Evolutionary conservation across 495 filamentous ascomycete genomes (phyloP), one percentile per base, ranked within the genome.

Genomic region (Penicillium parvum): DNA sequence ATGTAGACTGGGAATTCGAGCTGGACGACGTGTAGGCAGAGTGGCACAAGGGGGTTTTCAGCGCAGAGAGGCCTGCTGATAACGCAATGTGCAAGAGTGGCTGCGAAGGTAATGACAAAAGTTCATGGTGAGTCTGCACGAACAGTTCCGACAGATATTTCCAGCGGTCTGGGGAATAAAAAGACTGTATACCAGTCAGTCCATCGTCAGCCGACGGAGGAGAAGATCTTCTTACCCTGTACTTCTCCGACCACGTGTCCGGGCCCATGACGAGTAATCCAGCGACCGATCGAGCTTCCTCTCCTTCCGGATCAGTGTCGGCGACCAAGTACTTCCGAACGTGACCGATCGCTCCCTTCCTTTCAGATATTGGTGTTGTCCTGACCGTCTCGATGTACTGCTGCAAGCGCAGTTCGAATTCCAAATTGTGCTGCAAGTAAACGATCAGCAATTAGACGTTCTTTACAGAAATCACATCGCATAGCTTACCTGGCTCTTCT

Each of bases 31-130:
- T 74, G 44, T 74, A 76, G 45, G 69, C 68, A 7, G 84, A 86
- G 71, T 98, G 90, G 64, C 92, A 98, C 8, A 90, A 79, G 1
- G 92, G 94, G 3, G 94, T 96, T 57, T 98, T 98, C 34, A 98
- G 83, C 1, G 92, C 90, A 0, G 90, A 96, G 15, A 98, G 76
- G 15, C 92, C 92, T 1, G 92, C 89, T 0, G 84, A 88, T 20
- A 98, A 76, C 11, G 92, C 94, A 48, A 90, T 88, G 61, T 96
- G 88, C 14, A 98, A 76, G n/a, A 95, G 74, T 2, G 94, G 94
- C 9, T 81, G 75, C 5, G 80, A 68, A 0, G 92, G 92, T 8
- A 98, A 72, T n/a, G 83, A 83, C 43, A 94, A 80, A 0, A 98
- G 82, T 19, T 77, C 79, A 71, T 96, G 87, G 66, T 96, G 86